A percentile compares a stretch with the other conserved stretches of the same genome.
Evolutionary conservation across 2,329 filamentous ascomycete species (phyloP).

Genomic region (Pseudovirgaria hyperparasitica): DNA sequence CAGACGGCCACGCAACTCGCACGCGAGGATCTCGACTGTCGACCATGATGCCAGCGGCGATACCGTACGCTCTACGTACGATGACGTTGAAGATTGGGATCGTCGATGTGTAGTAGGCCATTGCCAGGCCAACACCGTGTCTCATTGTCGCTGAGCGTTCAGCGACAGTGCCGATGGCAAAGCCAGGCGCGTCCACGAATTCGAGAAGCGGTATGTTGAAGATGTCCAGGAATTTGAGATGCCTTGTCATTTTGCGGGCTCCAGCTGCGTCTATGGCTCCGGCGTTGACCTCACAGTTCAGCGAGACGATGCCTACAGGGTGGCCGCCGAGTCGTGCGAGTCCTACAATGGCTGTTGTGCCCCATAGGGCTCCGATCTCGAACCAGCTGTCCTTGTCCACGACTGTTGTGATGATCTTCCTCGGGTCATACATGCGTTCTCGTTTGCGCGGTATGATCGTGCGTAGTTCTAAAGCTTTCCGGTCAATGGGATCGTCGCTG

Average conservation of each 20-base stretch:
- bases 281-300: constrained; percentile 49
- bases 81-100: constrained; percentile 52
- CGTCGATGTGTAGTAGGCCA: constrained; percentile 50
- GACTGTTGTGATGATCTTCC: constrained; percentile 43
- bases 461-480: constrained; percentile 37
- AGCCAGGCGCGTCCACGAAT: constrained; percentile 49
- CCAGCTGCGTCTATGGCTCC: constrained; percentile 49
- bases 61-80: constrained; percentile 47
- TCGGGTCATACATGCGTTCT: constrained; percentile 48
- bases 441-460: constrained; percentile 45
- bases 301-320: constrained; percentile 45
- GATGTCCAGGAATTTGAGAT: constrained; percentile 51
- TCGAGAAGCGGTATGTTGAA: constrained; percentile 53
- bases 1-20: constrained; percentile 51
- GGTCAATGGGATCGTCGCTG: constrained; percentile 36
- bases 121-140: constrained; percentile 48
- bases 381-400: constrained; percentile 47
- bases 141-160: constrained; percentile 53
- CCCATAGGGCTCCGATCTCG: constrained; percentile 52
- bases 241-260: constrained; percentile 46
- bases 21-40: constrained; percentile 48
- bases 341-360: constrained; percentile 47
- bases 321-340: constrained; percentile 44
- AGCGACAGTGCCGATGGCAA: constrained; percentile 50
- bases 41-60: constrained; percentile 52